phyloP scores from a whole-genome alignment of 192 early-diverging fungal genomes.

The Rhizophagus clarus region DNA sequence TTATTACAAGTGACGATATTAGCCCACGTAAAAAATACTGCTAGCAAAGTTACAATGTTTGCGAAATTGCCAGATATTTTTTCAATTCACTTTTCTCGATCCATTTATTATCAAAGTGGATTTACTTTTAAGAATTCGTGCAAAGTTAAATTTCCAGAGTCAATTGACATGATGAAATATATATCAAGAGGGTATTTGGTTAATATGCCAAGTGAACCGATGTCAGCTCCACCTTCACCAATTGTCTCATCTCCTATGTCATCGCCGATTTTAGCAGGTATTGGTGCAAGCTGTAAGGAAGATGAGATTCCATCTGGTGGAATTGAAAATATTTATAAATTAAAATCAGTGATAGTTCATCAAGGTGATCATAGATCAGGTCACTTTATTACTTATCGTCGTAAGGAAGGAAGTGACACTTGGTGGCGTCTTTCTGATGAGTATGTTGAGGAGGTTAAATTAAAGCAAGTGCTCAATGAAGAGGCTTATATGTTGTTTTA shows the following conservation, averaged over 20 bases:
- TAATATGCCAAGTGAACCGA: slow-evolving; percentile 51
- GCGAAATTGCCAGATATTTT: slow-evolving; percentile 82
- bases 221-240: slow-evolving; percentile 35
- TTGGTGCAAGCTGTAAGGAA: slow-evolving; percentile 14
- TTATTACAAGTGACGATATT: neutral
- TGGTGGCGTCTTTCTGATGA: slow-evolving; percentile 80
- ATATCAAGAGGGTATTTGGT: slow-evolving; percentile 68
- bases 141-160: slow-evolving; percentile 66
- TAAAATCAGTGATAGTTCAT: slow-evolving; percentile 83
- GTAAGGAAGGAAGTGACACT: slow-evolving; percentile 47
- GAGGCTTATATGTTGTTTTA: slow-evolving; percentile 82
- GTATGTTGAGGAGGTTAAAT: slow-evolving; percentile 65
- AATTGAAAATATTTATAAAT: slow-evolving; percentile 59
- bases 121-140: slow-evolving; percentile 76
- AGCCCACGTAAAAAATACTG: neutral
- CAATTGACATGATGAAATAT: slow-evolving; percentile 77
- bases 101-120: slow-evolving; percentile 70
- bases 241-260: slow-evolving; percentile 6
- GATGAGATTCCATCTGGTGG: slow-evolving; percentile 30
- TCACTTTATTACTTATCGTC: slow-evolving; percentile 88
- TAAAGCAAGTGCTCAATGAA: slow-evolving; percentile 60
- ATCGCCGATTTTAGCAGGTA: slow-evolving; percentile 28
- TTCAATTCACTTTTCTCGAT: slow-evolving; percentile 85
- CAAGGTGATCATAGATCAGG: slow-evolving; percentile 85
- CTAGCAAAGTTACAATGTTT: slow-evolving; percentile 74